A percentile compares a stretch with the other conserved stretches of the same genome.
These are phyloP conservation scores for Saccharomyces hybrid DNA, from an alignment of 1,139 yeast species.

Conservation along the genomic window DNA sequence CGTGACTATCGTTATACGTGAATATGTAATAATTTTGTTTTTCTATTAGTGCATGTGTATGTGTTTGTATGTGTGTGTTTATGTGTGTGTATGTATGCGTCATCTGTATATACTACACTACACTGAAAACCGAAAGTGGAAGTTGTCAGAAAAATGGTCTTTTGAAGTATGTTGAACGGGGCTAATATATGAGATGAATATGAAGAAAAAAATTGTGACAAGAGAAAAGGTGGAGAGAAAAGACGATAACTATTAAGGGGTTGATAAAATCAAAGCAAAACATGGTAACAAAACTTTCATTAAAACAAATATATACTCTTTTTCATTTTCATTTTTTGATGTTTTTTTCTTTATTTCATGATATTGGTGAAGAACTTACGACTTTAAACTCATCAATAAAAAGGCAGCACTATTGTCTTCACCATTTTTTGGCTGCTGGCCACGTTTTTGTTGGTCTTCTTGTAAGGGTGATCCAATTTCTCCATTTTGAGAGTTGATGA, in stretches of 20 bases:
- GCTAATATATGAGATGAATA: background rate
- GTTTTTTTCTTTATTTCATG: background rate
- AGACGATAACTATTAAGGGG: background rate
- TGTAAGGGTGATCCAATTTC: conserved; percentile 8
- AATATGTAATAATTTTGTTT: background rate
- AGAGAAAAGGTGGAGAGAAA: background rate
- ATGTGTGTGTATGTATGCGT: background rate
- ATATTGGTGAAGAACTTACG: conserved; percentile 6
- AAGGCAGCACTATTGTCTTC: conserved; percentile 27
- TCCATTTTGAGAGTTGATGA: conserved; percentile 16
- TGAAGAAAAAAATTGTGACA: background rate
- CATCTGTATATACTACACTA: background rate
- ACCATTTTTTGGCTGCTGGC: conserved; percentile 10
- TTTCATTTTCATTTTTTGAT: background rate
- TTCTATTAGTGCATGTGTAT: background rate
- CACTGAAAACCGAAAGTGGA: background rate
- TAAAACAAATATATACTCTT: background rate
- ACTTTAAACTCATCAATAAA: conserved; percentile 27
- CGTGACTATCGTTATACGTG: background rate
- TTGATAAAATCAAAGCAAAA: background rate
- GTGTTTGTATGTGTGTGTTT: background rate
- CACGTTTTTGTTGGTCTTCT: conserved; percentile 6
- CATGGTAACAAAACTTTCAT: background rate
- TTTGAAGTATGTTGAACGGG: background rate
- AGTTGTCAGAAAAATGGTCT: background rate